Evolutionary conservation across 2,329 filamentous ascomycete species (phyloP).

Genomic region (Fonsecaea multimorphosa): DNA sequence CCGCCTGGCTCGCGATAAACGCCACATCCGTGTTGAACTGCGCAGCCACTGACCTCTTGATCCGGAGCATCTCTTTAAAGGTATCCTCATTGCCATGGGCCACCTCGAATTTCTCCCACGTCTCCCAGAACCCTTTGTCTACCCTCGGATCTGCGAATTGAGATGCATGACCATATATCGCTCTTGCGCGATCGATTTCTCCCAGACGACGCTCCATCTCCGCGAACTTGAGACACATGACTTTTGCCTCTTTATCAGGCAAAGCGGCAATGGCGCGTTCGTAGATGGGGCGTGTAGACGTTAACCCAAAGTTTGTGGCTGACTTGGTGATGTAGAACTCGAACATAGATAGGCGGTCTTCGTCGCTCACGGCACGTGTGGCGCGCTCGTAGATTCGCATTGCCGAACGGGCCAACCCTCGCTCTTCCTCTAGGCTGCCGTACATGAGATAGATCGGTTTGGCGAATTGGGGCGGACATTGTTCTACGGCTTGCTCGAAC

Average conservation of each 20-base stretch:
- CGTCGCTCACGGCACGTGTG: conserved; percentile 90
- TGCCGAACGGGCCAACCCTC: conserved; percentile 89
- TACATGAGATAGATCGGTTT: conserved; percentile 98
- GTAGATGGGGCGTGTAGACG: conserved; percentile 93
- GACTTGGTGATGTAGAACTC: conserved; percentile 99
- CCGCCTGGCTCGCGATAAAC: conserved; percentile 94
- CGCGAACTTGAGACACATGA: conserved; percentile 99
- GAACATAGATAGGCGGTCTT: conserved; percentile 96
- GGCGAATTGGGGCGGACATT: conserved; percentile 92
- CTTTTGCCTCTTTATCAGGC: conserved; percentile 88
- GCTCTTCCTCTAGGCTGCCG: conserved; percentile 93
- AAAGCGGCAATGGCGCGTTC: conserved; percentile 93
- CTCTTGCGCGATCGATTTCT: conserved; percentile 91
- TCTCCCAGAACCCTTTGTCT: conserved; percentile 88
- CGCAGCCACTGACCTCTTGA: conserved; percentile 96
- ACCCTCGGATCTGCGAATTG: conserved; percentile 97
- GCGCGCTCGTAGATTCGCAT: conserved; percentile 99
- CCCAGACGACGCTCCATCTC: conserved; percentile 92
- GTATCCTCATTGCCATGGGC: conserved; percentile 99
- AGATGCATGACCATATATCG: conserved; percentile 94
- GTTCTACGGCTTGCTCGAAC: conserved; percentile 96
- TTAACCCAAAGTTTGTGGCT: conserved; percentile 94
- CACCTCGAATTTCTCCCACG: conserved; percentile 97
- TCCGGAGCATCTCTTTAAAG: conserved; percentile 97
- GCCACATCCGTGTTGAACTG: conserved; percentile 99